These are phyloP conservation scores for Sphenostylis stenocarpa DNA, from an alignment of 306 rosid species.

Conservation along the genomic window DNA sequence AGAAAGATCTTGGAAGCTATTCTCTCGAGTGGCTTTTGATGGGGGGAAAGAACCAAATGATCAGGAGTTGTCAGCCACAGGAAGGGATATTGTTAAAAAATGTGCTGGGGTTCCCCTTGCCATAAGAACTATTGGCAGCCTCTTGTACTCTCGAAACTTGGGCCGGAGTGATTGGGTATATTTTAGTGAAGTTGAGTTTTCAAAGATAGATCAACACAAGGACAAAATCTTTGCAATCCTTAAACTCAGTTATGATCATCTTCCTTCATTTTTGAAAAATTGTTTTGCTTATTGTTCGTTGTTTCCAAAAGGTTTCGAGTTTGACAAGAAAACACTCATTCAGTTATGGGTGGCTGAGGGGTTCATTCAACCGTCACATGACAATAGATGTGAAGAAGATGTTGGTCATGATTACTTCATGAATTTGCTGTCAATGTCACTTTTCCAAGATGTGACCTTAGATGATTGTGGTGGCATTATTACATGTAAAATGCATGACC, in stretches of 20 bases:
- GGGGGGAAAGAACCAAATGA: constrained; percentile 13
- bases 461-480: background rate
- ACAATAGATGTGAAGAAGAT: constrained; percentile 35
- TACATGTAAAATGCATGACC: constrained; percentile 35
- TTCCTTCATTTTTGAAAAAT: constrained; percentile 38
- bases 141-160: constrained; percentile 31
- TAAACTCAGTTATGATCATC: constrained; percentile 39
- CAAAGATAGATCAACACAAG: constrained; percentile 24
- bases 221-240: constrained; percentile 32
- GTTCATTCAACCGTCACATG: constrained; percentile 26
- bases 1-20: constrained; percentile 25
- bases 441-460: constrained; percentile 21
- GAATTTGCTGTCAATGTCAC: constrained; percentile 32
- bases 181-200: constrained; percentile 38
- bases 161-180: constrained; percentile 37
- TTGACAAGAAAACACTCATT: constrained; percentile 24
- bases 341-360: constrained; percentile 49
- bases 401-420: constrained; percentile 42
- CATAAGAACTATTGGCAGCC: constrained; percentile 33
- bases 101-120: constrained; percentile 40
- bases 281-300: constrained; percentile 48
- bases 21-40: constrained; percentile 30
- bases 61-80: background rate
- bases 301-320: constrained; percentile 38
- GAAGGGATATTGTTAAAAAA: constrained; percentile 30